Percentiles rank a stretch among this genome's conserved stretches.
These are phyloP conservation scores for Fusarium torulosum DNA, from an alignment of 2,329 filamentous ascomycete genomes.

Conservation along the genomic window DNA sequence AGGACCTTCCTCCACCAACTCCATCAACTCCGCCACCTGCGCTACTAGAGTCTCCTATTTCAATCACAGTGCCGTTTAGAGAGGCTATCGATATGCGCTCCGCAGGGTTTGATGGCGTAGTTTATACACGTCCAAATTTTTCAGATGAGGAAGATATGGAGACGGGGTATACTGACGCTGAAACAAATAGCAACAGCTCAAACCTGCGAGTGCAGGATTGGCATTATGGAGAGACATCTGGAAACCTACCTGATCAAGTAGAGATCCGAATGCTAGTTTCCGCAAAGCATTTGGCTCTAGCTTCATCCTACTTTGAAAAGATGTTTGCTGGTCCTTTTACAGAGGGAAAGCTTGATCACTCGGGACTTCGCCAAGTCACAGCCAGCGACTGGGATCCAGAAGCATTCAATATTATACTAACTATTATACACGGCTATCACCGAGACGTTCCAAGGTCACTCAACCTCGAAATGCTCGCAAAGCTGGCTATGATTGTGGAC, in stretches of 20 bases:
- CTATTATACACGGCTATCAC: constrained; percentile 44
- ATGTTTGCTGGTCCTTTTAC: constrained; percentile 7
- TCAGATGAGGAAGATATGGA: accelerated
- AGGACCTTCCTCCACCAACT: neutral
- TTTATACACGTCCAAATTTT: accelerated
- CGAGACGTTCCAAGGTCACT: constrained; percentile 35
- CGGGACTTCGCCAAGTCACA: neutral
- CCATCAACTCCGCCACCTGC: neutral
- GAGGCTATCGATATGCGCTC: accelerated
- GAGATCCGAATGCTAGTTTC: constrained; percentile 6
- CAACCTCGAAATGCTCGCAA: constrained; percentile 39
- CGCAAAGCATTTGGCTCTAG: constrained; percentile 1
- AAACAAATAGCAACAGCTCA: accelerated
- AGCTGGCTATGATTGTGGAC: constrained; percentile 45
- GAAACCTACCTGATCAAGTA: accelerated
- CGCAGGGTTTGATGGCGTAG: too few species aligned
- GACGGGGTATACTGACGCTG: accelerated
- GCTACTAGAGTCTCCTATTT: neutral
- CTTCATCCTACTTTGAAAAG: constrained; percentile 10
- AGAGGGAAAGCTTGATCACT: accelerated
- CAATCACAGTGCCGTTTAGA: accelerated
- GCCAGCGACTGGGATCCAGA: constrained; percentile 41
- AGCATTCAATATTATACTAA: constrained; percentile 42
- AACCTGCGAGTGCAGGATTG: accelerated
- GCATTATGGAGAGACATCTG: neutral